Conservation (phyloP, 768 basidiomycete genomes). For the Tephrocybe sp. region DNA sequence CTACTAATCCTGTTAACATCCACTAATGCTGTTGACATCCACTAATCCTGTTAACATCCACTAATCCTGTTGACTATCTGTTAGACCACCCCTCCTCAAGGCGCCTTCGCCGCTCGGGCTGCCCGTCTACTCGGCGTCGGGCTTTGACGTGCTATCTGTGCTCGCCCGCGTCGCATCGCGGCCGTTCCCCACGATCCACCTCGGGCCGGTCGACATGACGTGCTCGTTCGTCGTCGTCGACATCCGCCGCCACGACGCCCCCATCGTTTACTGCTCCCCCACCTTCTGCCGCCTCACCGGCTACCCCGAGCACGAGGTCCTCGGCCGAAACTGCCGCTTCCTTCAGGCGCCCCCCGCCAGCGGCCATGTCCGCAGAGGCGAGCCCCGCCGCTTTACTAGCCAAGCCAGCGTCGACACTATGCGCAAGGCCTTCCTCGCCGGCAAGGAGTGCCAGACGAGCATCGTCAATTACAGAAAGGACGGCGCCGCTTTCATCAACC, state of each 20-base stretch:
- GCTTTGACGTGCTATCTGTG: slow-evolving; percentile 87
- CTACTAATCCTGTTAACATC: too few species aligned
- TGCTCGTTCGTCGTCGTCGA: slow-evolving; percentile 94
- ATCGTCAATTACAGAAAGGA: slow-evolving; percentile 89
- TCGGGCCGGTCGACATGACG: slow-evolving; percentile 91
- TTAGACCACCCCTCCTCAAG: too few species aligned
- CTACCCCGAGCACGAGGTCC: slow-evolving; percentile 70
- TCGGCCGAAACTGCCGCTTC: slow-evolving; percentile 91
- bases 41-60: not conserved
- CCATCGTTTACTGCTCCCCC: slow-evolving; percentile 90
- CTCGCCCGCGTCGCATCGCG: slow-evolving; percentile 76
- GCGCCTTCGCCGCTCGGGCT: slow-evolving; percentile 35
- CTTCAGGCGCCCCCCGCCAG: slow-evolving; percentile 70
- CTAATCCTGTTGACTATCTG: too few species aligned
- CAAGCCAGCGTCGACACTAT: slow-evolving; percentile 63
- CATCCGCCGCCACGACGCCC: slow-evolving; percentile 73
- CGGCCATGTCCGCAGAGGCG: slow-evolving; percentile 34
- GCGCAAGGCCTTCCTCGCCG: slow-evolving; percentile 60
- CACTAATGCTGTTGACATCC: too few species aligned
- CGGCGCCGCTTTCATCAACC: slow-evolving; percentile 86
- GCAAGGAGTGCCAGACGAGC: slow-evolving; percentile 87
- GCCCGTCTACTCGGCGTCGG: slow-evolving; percentile 85
- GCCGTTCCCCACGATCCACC: slow-evolving; percentile 67
- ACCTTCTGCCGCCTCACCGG: slow-evolving; percentile 79
- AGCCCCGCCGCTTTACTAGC: slow-evolving; percentile 55